Evolutionary conservation across 2,329 filamentous ascomycete species (phyloP).

Genomic region (Alternaria burnsii): DNA sequence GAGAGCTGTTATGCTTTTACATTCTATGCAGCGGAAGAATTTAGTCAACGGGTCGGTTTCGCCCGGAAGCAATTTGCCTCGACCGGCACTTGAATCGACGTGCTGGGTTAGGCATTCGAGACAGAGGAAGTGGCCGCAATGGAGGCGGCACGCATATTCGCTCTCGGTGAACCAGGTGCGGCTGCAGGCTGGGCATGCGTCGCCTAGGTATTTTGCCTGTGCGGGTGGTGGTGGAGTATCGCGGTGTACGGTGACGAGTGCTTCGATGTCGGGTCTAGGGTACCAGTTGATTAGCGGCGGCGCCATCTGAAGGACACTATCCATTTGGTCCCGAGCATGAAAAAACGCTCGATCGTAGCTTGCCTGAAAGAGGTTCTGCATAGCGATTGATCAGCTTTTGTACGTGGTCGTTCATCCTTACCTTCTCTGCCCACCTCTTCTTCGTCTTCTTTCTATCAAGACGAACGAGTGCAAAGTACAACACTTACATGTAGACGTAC

Average conservation of each 20-base stretch:
- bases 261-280: not conserved
- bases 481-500: conserved; percentile 17
- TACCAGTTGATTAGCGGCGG: conserved; percentile 11
- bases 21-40: conserved; percentile 16
- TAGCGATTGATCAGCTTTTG: not conserved
- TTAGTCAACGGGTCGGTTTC: conserved; percentile 13
- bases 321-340: conserved; percentile 8
- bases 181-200: conserved; percentile 8
- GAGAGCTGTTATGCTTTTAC: conserved; percentile 4
- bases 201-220: not conserved
- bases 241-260: not conserved
- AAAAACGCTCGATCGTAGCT: conserved; percentile 18
- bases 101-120: conserved; percentile 14
- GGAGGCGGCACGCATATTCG: conserved; percentile 11
- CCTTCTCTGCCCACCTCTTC: not conserved
- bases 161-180: conserved; percentile 12
- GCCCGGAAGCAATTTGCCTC: conserved; percentile 1
- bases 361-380: conserved; percentile 18
- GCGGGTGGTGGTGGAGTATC: not conserved
- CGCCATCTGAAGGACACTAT: conserved; percentile 2
- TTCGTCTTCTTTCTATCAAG: not conserved
- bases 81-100: conserved; percentile 7
- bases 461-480: not conserved
- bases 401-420: not conserved
- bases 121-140: conserved; percentile 19